Conservation (phyloP, 1,139 yeast species). For the Yamadazyma dendronema region DNA sequence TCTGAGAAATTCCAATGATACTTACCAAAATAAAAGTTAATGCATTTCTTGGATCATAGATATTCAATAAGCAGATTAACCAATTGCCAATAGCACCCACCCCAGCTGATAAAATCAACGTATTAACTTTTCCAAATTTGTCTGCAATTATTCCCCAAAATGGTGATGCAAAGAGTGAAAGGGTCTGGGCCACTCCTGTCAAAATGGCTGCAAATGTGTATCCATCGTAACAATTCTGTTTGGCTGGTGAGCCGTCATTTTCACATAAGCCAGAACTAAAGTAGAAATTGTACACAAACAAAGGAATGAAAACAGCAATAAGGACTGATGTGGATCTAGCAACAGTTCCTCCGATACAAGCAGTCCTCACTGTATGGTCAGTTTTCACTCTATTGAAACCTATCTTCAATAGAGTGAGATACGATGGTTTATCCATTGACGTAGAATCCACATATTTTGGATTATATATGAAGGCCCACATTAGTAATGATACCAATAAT, state of each 20-base stretch:
- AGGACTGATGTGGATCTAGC: slow-evolving; percentile 65
- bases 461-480: slow-evolving; percentile 50
- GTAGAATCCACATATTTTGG: neutral
- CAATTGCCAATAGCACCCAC: slow-evolving; percentile 42
- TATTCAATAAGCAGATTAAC: slow-evolving; percentile 25
- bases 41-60: slow-evolving; percentile 36
- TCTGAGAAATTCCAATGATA: slow-evolving; percentile 44
- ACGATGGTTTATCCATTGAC: slow-evolving; percentile 5
- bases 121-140: slow-evolving; percentile 33
- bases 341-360: slow-evolving; percentile 62
- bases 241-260: slow-evolving; percentile 26
- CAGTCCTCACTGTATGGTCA: slow-evolving; percentile 40
- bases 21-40: slow-evolving; percentile 32
- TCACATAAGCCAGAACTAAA: slow-evolving; percentile 49
- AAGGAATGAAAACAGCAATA: slow-evolving; percentile 61
- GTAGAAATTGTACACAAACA: slow-evolving; percentile 59
- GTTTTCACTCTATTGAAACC: slow-evolving; percentile 42
- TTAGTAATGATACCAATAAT: slow-evolving; percentile 31
- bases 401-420: slow-evolving; percentile 36
- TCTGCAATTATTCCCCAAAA: slow-evolving; percentile 61
- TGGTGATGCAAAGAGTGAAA: slow-evolving; percentile 60
- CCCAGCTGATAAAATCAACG: slow-evolving; percentile 29
- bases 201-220: slow-evolving; percentile 64
- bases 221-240: slow-evolving; percentile 57
- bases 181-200: slow-evolving; percentile 63